phyloP scores from a whole-genome alignment of 108 stramenopile species.

The Epipyxis sp. region DNA sequence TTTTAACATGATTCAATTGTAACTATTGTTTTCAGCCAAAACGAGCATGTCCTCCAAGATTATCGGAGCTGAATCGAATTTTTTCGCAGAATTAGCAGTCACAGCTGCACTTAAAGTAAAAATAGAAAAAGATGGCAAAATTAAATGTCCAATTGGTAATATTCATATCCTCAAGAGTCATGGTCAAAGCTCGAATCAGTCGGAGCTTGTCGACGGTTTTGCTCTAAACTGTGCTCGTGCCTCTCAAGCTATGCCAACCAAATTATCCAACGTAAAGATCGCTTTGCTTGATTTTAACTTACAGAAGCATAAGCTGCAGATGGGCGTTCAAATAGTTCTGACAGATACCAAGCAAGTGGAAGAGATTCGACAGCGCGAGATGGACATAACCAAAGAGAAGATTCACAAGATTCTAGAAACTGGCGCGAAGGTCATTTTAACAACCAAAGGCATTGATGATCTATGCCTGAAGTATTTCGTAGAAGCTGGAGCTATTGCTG shows the following conservation, averaged over 20 bases:
- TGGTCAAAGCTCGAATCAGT: slow-evolving; percentile 88
- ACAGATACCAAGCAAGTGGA: slow-evolving; percentile 70
- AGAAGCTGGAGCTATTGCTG: slow-evolving; percentile 91
- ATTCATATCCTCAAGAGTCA: slow-evolving; percentile 99
- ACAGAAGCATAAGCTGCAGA: slow-evolving; percentile 95
- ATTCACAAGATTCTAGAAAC: slow-evolving; percentile 93
- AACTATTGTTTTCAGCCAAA: slow-evolving; percentile 32
- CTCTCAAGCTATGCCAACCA: slow-evolving; percentile 93
- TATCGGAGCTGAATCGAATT: slow-evolving; percentile 84
- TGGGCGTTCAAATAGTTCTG: slow-evolving; percentile 86
- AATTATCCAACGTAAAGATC: slow-evolving; percentile 82
- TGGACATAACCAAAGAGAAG: slow-evolving; percentile 98
- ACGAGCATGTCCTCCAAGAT: slow-evolving; percentile 52
- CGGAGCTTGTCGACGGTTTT: slow-evolving; percentile 86
- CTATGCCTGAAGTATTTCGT: slow-evolving; percentile 99
- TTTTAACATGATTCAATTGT: slow-evolving; percentile 13
- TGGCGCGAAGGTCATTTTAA: slow-evolving; percentile 94
- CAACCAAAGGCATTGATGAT: slow-evolving; percentile 99
- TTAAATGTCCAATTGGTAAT: slow-evolving; percentile 85
- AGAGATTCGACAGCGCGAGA: slow-evolving; percentile 90
- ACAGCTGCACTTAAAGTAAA: slow-evolving; percentile 88
- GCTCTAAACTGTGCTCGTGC: slow-evolving; percentile 90
- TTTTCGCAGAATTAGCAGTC: slow-evolving; percentile 90
- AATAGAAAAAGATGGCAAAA: slow-evolving; percentile 52
- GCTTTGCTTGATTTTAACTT: slow-evolving; percentile 97